A percentile compares a stretch with the other conserved stretches of the same genome.
Conservation (phyloP, 225 moss, liverwort and hornwort genomes). For the Antitrichia curtipendula region DNA sequence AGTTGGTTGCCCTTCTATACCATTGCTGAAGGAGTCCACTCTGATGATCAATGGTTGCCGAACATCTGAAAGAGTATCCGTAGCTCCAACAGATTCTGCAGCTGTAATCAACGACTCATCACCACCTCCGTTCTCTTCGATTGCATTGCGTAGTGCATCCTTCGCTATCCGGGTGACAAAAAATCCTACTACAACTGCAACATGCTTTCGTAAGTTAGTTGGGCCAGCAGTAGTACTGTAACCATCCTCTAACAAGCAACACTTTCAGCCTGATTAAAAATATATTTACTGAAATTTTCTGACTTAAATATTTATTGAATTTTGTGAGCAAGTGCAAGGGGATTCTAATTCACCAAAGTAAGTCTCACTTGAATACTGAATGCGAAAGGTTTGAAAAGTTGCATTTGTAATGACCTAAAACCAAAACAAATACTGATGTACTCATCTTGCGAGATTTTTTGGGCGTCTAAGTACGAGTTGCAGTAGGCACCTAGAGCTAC, state of each 20-base stretch:
- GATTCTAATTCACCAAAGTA: neutral
- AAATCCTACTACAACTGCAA: constrained; percentile 13
- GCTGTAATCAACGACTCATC: neutral
- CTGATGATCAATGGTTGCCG: constrained; percentile 23
- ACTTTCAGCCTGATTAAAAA: no score
- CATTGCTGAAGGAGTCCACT: constrained; percentile 20
- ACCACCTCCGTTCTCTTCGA: constrained; percentile 6
- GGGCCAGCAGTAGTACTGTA: neutral
- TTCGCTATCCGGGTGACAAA: constrained; percentile 21
- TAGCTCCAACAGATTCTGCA: constrained; percentile 2
- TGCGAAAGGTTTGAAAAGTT: neutral
- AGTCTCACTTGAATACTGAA: neutral
- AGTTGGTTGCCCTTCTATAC: neutral
- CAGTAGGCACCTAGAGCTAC: neutral
- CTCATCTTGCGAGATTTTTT: neutral
- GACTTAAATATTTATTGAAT: neutral
- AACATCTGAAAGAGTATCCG: constrained; percentile 1
- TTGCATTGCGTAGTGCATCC: constrained; percentile 20
- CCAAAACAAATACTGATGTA: neutral
- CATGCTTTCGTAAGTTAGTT: neutral
- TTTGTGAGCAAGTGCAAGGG: neutral
- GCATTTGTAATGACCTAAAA: neutral
- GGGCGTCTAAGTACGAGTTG: neutral
- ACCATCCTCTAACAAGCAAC: neutral
- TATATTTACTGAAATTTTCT: no score